Percentiles rank a stretch among this genome's conserved stretches.
Evolutionary conservation across 306 rosid genomes (phyloP).

Genomic region (Begonia loranthoides): DNA sequence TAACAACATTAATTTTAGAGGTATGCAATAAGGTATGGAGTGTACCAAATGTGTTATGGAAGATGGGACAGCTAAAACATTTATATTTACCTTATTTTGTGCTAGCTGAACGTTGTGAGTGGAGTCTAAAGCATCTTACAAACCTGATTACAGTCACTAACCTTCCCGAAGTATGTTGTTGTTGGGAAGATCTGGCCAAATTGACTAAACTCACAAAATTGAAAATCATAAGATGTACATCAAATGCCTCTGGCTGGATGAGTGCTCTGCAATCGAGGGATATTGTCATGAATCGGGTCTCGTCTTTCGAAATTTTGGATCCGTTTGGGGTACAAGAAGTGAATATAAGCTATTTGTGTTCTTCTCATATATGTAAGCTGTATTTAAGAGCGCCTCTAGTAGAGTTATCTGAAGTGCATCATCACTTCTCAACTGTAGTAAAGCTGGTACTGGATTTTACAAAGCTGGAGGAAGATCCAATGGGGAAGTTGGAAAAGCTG

Average conservation of each 20-base stretch:
- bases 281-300: too few relatives aligned
- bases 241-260: neutral
- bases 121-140: too few relatives aligned
- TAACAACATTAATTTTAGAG: conserved; percentile 26
- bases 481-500: neutral
- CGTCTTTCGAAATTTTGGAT: too few relatives aligned
- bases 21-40: conserved; percentile 1
- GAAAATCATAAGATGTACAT: neutral
- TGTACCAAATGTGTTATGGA: conserved; percentile 23
- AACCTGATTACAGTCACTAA: too few relatives aligned
- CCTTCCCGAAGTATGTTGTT: conserved; percentile 4
- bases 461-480: neutral
- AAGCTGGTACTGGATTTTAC: neutral
- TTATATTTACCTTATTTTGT: conserved; percentile 25
- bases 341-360: neutral
- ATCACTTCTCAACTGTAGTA: neutral
- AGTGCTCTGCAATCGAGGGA: too few relatives aligned
- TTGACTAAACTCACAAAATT: neutral
- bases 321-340: too few relatives aligned
- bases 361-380: neutral
- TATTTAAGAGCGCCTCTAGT: neutral
- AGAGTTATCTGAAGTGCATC: neutral
- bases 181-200: too few relatives aligned
- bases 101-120: too few relatives aligned
- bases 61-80: conserved; percentile 31